Base-by-base conservation (phyloP, 2,329 filamentous ascomycete genomes). In the Neofusicoccum cordaticola region DNA sequence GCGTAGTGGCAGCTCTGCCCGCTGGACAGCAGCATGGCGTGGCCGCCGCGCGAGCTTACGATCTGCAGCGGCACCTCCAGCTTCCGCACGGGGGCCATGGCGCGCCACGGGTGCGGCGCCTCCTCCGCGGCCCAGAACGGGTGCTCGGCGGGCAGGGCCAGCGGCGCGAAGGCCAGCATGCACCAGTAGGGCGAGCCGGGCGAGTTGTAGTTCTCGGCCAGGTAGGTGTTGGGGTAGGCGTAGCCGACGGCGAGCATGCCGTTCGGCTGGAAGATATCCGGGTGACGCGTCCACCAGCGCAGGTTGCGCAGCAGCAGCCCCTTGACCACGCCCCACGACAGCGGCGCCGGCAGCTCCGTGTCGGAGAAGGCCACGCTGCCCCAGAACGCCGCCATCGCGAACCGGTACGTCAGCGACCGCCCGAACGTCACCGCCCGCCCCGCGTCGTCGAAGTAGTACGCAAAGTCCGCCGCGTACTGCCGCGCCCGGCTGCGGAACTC, bases 341-440 rank as follows among this genome's bases (percentile, higher is more conserved):
- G 78, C 0, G 90, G 90, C 7, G 82, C 82, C 0, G 90, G 90
- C 4, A 92, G 82, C 62, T 92, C 88, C 58, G 92, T 87, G 68
- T 88, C 88, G 3, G 90, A 90, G 70, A 92, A 92, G 1, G 89
- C 91, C 34, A 93, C 78, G 0, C 90, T 88, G 12, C 89, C 88
- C 90, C 90, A 93, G 78, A 93, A 93, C 0, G 87, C 90, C n/a
- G 89, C 88, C 87, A 93, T 93, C 56, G 90, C 90, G 74, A 92
- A 93, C n/a, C 90, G 86, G 74, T 94, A 94, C 6, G 89, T 91
- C 57, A 93, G 84, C 61, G 88, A 91, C 53, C 91, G 85, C 3
- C 91, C 91, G 69, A 92, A 94, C 0, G 91, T 90, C 60, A 92
- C 90, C 1, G 89, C 84, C 27, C 89, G 83, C 73, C 84, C 90